A percentile compares a stretch with the other conserved stretches of the same genome.
phyloP scores from a whole-genome alignment of 768 basidiomycete species.

The Pleurotus cornucopiae region DNA sequence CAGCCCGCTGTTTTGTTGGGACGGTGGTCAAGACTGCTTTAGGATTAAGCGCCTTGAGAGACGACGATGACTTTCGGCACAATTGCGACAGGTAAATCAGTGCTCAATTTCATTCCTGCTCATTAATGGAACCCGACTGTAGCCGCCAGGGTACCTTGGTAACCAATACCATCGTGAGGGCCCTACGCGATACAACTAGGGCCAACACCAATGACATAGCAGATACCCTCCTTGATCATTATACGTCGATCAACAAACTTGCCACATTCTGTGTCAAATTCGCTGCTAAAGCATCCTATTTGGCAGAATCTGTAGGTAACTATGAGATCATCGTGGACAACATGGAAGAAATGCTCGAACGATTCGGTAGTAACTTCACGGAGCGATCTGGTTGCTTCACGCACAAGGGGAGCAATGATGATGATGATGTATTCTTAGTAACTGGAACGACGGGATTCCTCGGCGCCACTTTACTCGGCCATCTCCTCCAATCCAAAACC shows the following conservation, averaged over 20 bases:
- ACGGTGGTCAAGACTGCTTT: not conserved
- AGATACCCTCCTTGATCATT: not conserved
- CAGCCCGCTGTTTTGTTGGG: not conserved
- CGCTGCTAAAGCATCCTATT: not conserved
- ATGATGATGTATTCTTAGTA: constrained; percentile 24
- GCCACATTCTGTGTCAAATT: not conserved
- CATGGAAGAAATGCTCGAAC: not conserved
- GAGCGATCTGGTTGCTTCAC: no score
- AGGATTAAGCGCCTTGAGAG: not conserved
- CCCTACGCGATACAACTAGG: not conserved
- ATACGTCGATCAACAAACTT: not conserved
- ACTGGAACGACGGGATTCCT: constrained; percentile 38
- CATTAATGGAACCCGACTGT: not conserved
- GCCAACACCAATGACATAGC: not conserved
- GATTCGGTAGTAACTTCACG: not conserved
- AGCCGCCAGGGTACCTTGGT: not conserved
- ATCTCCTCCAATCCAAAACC: not conserved
- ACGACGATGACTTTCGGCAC: not conserved
- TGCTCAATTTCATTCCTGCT: not conserved
- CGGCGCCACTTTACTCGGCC: constrained; percentile 19
- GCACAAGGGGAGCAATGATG: not conserved
- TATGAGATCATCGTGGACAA: not conserved
- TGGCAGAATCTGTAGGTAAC: not conserved
- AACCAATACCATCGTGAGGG: not conserved
- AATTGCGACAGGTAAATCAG: not conserved